phyloP scores from a whole-genome alignment of 129 eudicot species.

The Mikania micrantha region DNA sequence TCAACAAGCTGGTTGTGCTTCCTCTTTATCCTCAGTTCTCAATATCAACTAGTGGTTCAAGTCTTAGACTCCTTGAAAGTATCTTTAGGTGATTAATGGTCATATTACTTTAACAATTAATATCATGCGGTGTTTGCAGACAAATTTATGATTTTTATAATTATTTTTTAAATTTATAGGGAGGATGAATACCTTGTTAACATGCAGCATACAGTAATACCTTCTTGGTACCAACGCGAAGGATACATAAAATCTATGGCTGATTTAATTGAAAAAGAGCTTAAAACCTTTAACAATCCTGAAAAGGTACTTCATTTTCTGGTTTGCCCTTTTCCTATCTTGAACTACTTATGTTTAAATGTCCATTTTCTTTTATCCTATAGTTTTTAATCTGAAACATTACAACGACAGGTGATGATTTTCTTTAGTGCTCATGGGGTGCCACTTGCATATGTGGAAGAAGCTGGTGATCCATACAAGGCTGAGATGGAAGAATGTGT shows the following conservation, averaged over 20 bases:
- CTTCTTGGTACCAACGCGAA: constrained; percentile 98
- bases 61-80: constrained; percentile 89
- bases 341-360: neutral
- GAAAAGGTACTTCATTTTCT: constrained; percentile 41
- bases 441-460: constrained; percentile 96
- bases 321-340: neutral
- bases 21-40: constrained; percentile 98
- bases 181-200: constrained; percentile 94
- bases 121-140: neutral
- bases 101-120: neutral
- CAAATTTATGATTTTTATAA: neutral
- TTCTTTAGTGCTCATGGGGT: constrained; percentile 99
- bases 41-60: constrained; percentile 96
- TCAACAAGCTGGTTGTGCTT: constrained; percentile 90
- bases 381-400: constrained; percentile 5
- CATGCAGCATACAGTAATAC: constrained; percentile 99
- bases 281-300: constrained; percentile 55
- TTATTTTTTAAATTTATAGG: constrained; percentile 48
- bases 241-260: constrained; percentile 96
- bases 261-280: constrained; percentile 70
- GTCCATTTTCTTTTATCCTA: neutral
- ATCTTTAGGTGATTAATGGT: constrained; percentile 64
- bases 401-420: constrained; percentile 66
- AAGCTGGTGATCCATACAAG: constrained; percentile 99
- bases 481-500: constrained; percentile 99